Conservation (phyloP, 2,329 filamentous ascomycete species). For the Endothia cerciana region DNA sequence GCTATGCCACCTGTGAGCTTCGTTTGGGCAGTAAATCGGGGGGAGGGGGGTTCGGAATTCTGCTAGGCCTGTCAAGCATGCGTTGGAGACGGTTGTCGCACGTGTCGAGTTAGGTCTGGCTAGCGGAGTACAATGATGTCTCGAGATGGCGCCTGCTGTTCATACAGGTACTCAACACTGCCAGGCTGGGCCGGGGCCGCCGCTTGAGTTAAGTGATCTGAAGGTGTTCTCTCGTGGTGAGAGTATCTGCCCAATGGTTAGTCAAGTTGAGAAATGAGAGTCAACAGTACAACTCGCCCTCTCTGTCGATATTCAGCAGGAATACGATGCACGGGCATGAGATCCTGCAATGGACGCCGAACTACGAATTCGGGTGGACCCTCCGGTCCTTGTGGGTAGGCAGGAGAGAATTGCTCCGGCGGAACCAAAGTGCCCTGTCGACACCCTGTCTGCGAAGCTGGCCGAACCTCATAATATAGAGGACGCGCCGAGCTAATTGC, state of each 20-base stretch:
- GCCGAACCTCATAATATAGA: constrained; percentile 18
- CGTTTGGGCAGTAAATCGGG: background rate
- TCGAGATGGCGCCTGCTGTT: constrained; percentile 21
- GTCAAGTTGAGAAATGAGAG: background rate
- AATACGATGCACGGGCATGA: background rate
- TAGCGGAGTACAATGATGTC: constrained; percentile 22
- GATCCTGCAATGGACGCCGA: constrained; percentile 12
- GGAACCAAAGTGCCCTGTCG: constrained; percentile 16
- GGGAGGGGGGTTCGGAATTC: background rate
- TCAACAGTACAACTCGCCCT: constrained; percentile 24
- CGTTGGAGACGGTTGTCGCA: background rate
- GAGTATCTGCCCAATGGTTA: constrained; percentile 21
- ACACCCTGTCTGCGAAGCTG: constrained; percentile 8
- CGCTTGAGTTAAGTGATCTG: constrained; percentile 5
- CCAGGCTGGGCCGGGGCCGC: constrained; percentile 7
- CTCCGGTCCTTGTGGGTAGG: constrained; percentile 7
- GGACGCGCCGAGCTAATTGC: constrained; percentile 13
- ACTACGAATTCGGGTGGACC: background rate
- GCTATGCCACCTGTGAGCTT: background rate
- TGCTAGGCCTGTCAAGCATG: background rate
- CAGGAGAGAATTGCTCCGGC: constrained; percentile 3
- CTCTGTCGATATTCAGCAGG: constrained; percentile 15
- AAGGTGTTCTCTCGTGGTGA: constrained; percentile 14
- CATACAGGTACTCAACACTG: constrained; percentile 25
- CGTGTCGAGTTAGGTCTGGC: background rate